Evolutionary conservation across 169 alveolate genomes (phyloP), one percentile per base, ranked within the genome.

Genomic region (Eimeria necatrix): DNA sequence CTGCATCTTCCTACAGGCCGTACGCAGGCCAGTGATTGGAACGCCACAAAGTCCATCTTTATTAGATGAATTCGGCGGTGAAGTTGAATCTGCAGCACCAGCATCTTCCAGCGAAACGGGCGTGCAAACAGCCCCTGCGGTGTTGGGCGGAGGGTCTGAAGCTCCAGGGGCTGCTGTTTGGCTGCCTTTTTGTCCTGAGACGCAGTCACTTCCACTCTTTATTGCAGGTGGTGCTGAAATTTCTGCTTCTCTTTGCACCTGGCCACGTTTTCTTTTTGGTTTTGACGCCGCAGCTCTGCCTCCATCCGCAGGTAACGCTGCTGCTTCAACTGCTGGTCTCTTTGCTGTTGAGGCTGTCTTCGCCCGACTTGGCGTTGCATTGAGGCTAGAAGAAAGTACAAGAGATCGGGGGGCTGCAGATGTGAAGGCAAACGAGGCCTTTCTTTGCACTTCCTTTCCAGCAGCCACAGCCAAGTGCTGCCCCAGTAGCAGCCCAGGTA

Each of bases 1-100:
- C 32, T 87, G 93, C 52, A 87, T 52, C 71, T 87, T 61, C 7
- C 93, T 64, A 22, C 93, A 87, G 2, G 68, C 85, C 4, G 80
- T 71, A 4, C 71, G 80, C 18, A 87, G 93, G 56, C 68, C 24
- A 22, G 93, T 56, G 46, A 87, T 46, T 3, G 85, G 64, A 9
- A 49, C 8, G 26, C 24, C 53, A 53, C 49, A 4, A 5, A 4
- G 5, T 18, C 32, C 60, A 59, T 32, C 61, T 1, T 10, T 60
- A 20, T n/a, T 20, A 84, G 92, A 7, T 41, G 80, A 10, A 32
- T 14, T 8, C 9, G 68, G 80, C 46, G 22, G 10, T 5, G 78
- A 4, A 70, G 51, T 10, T 24, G 80, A 49, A 3, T n/a, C 46
- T 20, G 80, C 49, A 32, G 85, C 59, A 74, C 32, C 61, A 32